Conservation (phyloP, 768 basidiomycete species). For the Lentinula guzmanii region DNA sequence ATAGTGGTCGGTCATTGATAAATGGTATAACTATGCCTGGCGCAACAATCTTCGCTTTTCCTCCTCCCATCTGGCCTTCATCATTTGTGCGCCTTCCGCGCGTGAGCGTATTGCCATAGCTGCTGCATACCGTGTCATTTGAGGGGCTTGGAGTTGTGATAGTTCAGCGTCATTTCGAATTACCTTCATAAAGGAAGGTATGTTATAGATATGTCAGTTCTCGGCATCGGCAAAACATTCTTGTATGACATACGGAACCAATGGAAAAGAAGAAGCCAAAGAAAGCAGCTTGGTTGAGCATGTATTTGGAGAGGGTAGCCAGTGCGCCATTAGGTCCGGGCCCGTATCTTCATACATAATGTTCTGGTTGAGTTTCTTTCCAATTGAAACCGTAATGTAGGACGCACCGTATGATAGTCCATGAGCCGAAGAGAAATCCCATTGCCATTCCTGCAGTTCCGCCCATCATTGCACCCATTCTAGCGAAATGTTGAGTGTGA, state of each 20-base stretch:
- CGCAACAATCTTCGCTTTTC: background rate
- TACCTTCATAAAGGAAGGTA: constrained; percentile 47
- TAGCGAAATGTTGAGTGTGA: constrained; percentile 20
- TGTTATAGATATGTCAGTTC: background rate
- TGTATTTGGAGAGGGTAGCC: constrained; percentile 93
- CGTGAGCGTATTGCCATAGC: constrained; percentile 50
- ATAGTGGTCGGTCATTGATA: background rate
- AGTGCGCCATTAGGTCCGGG: constrained; percentile 87
- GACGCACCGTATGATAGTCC: constrained; percentile 81
- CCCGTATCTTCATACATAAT: constrained; percentile 53
- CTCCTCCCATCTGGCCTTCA: constrained; percentile 70
- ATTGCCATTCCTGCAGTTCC: constrained; percentile 94
- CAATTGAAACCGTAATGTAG: background rate
- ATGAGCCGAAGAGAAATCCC: constrained; percentile 95
- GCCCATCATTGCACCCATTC: constrained; percentile 91
- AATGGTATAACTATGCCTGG: background rate
- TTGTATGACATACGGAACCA: constrained; percentile 60
- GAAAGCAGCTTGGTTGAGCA: constrained; percentile 96
- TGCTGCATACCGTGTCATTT: constrained; percentile 50
- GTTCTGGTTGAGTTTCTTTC: background rate
- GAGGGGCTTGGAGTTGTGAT: constrained; percentile 58
- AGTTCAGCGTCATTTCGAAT: constrained; percentile 76
- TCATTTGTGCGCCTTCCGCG: constrained; percentile 61
- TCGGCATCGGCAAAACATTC: background rate
- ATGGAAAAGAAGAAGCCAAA: constrained; percentile 97